Evolutionary conservation across 108 stramenopile species (phyloP), one percentile per base, ranked within the genome.

Genomic region (Skeletonema menzelii): DNA sequence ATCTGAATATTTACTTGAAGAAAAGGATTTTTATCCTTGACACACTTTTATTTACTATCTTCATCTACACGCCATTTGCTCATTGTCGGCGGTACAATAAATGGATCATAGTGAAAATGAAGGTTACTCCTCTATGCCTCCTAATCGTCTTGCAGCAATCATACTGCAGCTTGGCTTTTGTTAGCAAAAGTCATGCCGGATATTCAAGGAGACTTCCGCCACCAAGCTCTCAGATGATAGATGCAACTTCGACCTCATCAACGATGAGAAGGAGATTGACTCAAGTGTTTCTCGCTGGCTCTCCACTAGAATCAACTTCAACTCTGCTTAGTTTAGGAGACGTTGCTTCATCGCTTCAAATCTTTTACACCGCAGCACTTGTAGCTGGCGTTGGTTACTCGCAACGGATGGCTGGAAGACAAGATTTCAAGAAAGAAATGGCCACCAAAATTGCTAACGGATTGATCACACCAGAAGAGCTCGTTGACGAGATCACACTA

Each of bases 391-490:
- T 70, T 8, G 69, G 69, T 28, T 70, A 61, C 30, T 59, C 69
- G 1, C 69, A 70, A 31, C 59, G 69, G 0, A 60, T 70, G 59
- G 69, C 58, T 4, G 69, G 69, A 14, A 56, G 59, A 10, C 22
- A 60, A 32, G 69, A 70, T 38, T 70, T 70, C 22, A 70, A 70
- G 17, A 42, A 49, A 20, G 59, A 61, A 1, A 70, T 70, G 69
- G 69, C 69, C 17, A 61, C 46, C n/a, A 70, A 70, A 32, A 70
- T 70, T 57, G 59, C 69, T 3, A 56, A 22, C 2, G 69, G 69
- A 19, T 40, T 60, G 10, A 61, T 70, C 22, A 70, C 69, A 0
- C 69, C 69, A 10, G 56, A 70, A 46, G 38, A 70, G 31, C 42
- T 70, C 5, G 69, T 60, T 27, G 59, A 70, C 6, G 69, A 70